A percentile compares a stretch with the other conserved stretches of the same genome.
Evolutionary conservation across 768 basidiomycete species (phyloP).

Genomic region (Mycena vulgaris): DNA sequence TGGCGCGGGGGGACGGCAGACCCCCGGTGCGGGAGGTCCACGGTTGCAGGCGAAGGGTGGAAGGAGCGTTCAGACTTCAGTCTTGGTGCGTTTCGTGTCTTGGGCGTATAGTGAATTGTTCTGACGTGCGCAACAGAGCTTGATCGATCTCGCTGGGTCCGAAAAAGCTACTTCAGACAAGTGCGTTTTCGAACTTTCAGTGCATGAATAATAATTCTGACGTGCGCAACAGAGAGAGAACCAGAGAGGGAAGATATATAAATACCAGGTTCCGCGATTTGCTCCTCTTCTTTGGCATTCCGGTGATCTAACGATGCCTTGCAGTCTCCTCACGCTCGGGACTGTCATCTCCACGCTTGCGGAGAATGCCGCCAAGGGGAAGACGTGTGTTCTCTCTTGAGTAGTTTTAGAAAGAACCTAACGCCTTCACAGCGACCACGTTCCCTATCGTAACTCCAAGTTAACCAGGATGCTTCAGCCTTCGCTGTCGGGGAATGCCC

Average conservation of each 20-base stretch:
- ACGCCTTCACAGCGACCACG: constrained; percentile 74
- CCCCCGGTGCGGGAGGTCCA: constrained; percentile 60
- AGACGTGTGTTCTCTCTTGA: constrained; percentile 61
- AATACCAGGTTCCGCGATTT: constrained; percentile 77
- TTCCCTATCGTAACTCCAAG: constrained; percentile 96
- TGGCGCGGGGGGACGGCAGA: constrained; percentile 47
- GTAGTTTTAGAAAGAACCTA: neutral
- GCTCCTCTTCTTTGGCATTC: neutral
- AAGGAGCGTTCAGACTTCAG: constrained; percentile 83
- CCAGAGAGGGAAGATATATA: constrained; percentile 97
- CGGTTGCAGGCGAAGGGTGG: constrained; percentile 85
- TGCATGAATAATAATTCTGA: too few species aligned
- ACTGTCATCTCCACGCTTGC: constrained; percentile 93
- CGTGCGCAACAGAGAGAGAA: too few species aligned
- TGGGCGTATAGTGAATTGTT: neutral
- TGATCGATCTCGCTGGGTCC: constrained; percentile 97
- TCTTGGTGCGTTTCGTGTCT: constrained; percentile 65
- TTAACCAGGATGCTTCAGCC: constrained; percentile 95
- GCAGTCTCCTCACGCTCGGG: constrained; percentile 91
- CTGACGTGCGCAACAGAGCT: constrained; percentile 66
- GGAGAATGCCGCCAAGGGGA: constrained; percentile 86
- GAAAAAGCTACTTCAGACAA: constrained; percentile 97
- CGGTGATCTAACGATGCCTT: constrained; percentile 21
- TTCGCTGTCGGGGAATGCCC: constrained; percentile 94
- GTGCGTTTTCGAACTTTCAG: too few species aligned